Conservation (phyloP, 495 filamentous ascomycete species). For the Hypoxylon fuscum region DNA sequence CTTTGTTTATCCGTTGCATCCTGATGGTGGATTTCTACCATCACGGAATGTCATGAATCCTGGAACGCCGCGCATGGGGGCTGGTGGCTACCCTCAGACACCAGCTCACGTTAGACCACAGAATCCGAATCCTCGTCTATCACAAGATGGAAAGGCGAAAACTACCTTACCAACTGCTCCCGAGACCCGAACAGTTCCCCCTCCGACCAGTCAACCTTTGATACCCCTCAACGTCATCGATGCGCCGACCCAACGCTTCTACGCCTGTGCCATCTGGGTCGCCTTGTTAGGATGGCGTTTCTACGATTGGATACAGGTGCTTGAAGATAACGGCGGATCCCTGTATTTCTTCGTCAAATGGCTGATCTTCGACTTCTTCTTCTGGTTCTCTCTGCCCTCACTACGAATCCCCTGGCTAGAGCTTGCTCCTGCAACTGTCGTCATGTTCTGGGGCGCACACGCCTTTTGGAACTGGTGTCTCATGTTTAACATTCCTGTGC, state of each 20-base stretch:
- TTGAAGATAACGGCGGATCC: slow-evolving; percentile 79
- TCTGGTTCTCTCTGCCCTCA: slow-evolving; percentile 83
- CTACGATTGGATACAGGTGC: slow-evolving; percentile 79
- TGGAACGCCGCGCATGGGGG: slow-evolving; percentile 46
- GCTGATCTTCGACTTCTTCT: slow-evolving; percentile 81
- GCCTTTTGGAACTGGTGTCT: slow-evolving; percentile 75
- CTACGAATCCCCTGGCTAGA: slow-evolving; percentile 95
- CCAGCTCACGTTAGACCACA: slow-evolving; percentile 43
- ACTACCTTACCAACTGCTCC: slow-evolving; percentile 50
- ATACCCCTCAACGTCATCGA: slow-evolving; percentile 81
- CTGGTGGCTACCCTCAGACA: slow-evolving; percentile 56
- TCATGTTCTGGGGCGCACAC: slow-evolving; percentile 69
- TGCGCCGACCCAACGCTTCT: slow-evolving; percentile 87
- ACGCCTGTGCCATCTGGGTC: slow-evolving; percentile 79
- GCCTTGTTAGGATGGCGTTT: slow-evolving; percentile 78
- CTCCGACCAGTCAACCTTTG: slow-evolving; percentile 61
- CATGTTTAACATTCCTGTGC: slow-evolving; percentile 90
- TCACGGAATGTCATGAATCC: slow-evolving; percentile 60
- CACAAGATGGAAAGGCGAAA: slow-evolving; percentile 28
- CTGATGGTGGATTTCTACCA: slow-evolving; percentile 35
- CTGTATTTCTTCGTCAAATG: slow-evolving; percentile 94
- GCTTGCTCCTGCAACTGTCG: slow-evolving; percentile 77
- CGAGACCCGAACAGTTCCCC: slow-evolving; percentile 34
- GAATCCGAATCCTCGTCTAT: slow-evolving; percentile 20
- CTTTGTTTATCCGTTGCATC: not conserved